These are phyloP conservation scores for Meripilus lineatus DNA, from an alignment of 1,284 basidiomycete genomes.

Conservation along the genomic window DNA sequence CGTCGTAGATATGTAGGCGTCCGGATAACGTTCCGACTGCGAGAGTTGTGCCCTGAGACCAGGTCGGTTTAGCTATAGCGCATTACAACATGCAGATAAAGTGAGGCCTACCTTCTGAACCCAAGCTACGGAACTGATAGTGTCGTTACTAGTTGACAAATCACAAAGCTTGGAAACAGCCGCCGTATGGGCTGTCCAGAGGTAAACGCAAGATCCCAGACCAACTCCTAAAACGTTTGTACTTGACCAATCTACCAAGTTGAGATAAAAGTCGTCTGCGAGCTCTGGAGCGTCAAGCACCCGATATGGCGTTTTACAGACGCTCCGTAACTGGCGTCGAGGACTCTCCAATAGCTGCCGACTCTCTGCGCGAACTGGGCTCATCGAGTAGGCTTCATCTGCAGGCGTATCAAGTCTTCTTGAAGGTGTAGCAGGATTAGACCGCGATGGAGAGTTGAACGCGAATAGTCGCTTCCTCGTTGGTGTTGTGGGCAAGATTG, in stretches of 20 bases:
- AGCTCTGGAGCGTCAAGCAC: constrained; percentile 97
- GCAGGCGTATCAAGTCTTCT: constrained; percentile 69
- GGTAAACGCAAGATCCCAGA: constrained; percentile 87
- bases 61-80: constrained; percentile 1
- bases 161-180: constrained; percentile 92
- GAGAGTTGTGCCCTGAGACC: constrained; percentile 70
- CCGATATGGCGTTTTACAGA: constrained; percentile 95
- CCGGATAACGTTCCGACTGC: constrained; percentile 92
- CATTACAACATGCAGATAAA: not conserved
- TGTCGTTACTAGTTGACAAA: constrained; percentile 55
- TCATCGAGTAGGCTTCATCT: constrained; percentile 87
- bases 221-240: constrained; percentile 95
- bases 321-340: constrained; percentile 72
- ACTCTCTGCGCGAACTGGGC: constrained; percentile 83
- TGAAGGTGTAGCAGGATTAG: constrained; percentile 51
- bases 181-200: constrained; percentile 95
- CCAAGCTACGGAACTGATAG: constrained; percentile 87
- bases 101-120: constrained; percentile 69
- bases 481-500: constrained; percentile 54
- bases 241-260: constrained; percentile 95
- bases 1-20: constrained; percentile 92
- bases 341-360: constrained; percentile 85
- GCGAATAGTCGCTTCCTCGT: constrained; percentile 62
- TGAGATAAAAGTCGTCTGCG: constrained; percentile 97
- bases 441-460: constrained; percentile 60